Evolutionary conservation across 495 filamentous ascomycete genomes (phyloP), one percentile per base, ranked within the genome.

Genomic region (Trichoderma virens): DNA sequence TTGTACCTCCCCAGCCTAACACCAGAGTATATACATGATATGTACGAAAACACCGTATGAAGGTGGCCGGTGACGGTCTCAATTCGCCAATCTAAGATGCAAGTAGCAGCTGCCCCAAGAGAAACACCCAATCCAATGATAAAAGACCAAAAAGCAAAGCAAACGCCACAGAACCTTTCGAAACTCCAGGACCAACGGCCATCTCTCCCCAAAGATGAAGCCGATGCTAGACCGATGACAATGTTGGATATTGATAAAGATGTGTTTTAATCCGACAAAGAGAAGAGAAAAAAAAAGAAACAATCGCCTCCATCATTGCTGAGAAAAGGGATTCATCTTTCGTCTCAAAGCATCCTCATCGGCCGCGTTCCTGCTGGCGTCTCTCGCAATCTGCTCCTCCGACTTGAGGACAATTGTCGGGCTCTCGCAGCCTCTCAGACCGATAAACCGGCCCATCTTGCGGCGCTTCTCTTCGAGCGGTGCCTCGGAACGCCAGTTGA

Each of bases 391-490:
- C 67, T 79, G 72, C 32, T 76, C 76, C 67, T 80, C 76, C 65
- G 67, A 63, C 63, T 64, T 64, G 31, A 65, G 64, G 2, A 43
- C 27, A 20, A 13, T 62, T 4, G 75, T 65, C 8, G 84, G 85
- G 16, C 76, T 76, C 64, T 86, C 83, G 71, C 86, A 88, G 25
- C 84, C 85, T 34, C 78, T 64, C 60, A 90, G 70, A n/a, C 88
- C 88, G 67, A 90, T 87, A 64, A 90, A 89, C 62, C 78, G 68
- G 20, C 88, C 88, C 64, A 89, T 81, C 68, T 82, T 76, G 20
- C 83, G 72, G 5, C 87, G 67, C 76, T 90, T 90, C 25, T 81
- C 83, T 64, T 85, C 81, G 1, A 86, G 60, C 59, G 76, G 71
- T 66, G 76, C 61, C 27, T 70, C 72, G 34, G 68, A 64, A 6